Percentiles rank a stretch among this genome's conserved stretches.
phyloP scores from a whole-genome alignment of 2,329 filamentous ascomycete genomes.

The Arthroderma sp. region DNA sequence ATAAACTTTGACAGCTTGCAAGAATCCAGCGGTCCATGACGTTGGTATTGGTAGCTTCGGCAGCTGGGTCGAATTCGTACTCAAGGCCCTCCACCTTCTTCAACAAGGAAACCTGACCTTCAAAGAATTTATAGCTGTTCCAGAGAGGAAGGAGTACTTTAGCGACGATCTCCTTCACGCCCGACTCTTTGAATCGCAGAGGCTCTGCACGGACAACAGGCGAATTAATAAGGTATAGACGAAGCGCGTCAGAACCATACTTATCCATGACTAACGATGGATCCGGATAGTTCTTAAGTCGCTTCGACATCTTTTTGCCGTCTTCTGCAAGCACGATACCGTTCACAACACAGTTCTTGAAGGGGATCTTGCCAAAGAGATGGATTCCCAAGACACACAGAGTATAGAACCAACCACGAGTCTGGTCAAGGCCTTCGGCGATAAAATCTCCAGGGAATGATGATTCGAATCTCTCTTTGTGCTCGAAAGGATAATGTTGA shows the following conservation, averaged over 20 bases:
- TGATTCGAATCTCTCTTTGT: constrained; percentile 64
- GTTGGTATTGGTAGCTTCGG: constrained; percentile 66
- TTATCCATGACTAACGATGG: constrained; percentile 69
- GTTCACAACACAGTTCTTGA: constrained; percentile 94
- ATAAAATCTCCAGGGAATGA: constrained; percentile 90
- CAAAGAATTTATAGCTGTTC: constrained; percentile 97
- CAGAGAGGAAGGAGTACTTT: constrained; percentile 83
- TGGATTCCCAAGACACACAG: constrained; percentile 78
- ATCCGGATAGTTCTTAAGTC: constrained; percentile 91
- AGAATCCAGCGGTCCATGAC: constrained; percentile 96
- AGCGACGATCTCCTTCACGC: constrained; percentile 87
- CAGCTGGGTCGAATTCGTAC: constrained; percentile 63
- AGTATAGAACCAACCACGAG: constrained; percentile 94
- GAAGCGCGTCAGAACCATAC: constrained; percentile 83
- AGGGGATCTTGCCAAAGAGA: constrained; percentile 70
- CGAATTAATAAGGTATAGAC: constrained; percentile 93
- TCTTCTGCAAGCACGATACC: constrained; percentile 88
- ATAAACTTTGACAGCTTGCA: constrained; percentile 77
- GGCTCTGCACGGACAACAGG: constrained; percentile 87
- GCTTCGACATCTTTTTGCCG: constrained; percentile 98
- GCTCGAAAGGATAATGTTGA: constrained; percentile 85
- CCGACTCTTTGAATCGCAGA: constrained; percentile 76
- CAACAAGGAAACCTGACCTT: constrained; percentile 68
- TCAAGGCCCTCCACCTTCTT: constrained; percentile 74
- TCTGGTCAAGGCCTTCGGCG: constrained; percentile 85